Evolutionary conservation across 2,329 filamentous ascomycete species (phyloP), one percentile per base, ranked within the genome.

Genomic region (Lecanicillium sp.): DNA sequence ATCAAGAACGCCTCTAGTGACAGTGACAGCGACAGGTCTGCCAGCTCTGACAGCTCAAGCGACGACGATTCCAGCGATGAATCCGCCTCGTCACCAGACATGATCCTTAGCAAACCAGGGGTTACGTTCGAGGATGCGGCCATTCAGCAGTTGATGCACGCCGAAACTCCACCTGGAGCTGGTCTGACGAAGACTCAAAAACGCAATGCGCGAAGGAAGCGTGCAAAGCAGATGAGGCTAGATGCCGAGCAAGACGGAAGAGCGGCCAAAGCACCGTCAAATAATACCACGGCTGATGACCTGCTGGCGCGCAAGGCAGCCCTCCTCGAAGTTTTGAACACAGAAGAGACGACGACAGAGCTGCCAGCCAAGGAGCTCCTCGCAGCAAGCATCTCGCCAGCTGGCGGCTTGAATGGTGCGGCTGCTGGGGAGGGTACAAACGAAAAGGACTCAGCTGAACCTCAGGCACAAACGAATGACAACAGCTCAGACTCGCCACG

Each of bases 201-300:
- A 43, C 65, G 74, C 5, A 78, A 78, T 44, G 65, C 64, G 8
- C 62, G 74, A 19, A 63, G 72, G 31, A 65, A 66, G 25, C 54
- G 57, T 3, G 56, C 58, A 3, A 64, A 65, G 40, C 45, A 44
- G 3, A 10, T 48, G 12, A 47, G 30, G 22, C 35, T 39, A 12
- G 22, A 14, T 25, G 29, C n/a, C 3, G 19, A 44, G 5, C 40
- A 44, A 4, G 38, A 41, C 4, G 31, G 35, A 3, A 50, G 52
- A 15, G 49, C 54, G 18, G 28, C 48, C 38, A 33, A 47, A 18
- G n/a, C 49, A 9, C 40, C 41, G 37, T 30, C 25, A 18, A 41
- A 42, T 7, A 29, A 17, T 12, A 33, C 17, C 19, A 18, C 39
- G 19, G 33, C 29, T 19, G 35, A 25, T 25, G 22, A 34, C 4